Evolutionary conservation across 2,329 filamentous ascomycete species (phyloP).

Genomic region (Aureobasidium melanogenum): DNA sequence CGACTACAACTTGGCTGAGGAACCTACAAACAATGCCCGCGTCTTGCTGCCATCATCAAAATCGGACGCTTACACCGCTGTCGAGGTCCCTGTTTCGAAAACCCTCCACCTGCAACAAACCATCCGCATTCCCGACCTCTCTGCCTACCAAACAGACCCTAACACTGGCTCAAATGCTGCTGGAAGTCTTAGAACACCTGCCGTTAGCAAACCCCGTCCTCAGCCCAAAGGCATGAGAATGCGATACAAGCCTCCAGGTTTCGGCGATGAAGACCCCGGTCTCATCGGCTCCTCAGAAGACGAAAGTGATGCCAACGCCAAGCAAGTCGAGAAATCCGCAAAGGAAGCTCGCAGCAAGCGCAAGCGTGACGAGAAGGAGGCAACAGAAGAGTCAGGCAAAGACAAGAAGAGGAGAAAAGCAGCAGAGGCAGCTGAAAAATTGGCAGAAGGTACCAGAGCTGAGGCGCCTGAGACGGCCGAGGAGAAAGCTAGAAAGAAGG

Average conservation of each 20-base stretch:
- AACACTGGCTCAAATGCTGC: conserved; percentile 32
- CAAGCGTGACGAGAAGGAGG: conserved; percentile 27
- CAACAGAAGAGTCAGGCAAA: conserved; percentile 24
- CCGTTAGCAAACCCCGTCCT: conserved; percentile 46
- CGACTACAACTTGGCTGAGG: conserved; percentile 40
- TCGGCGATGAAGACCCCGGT: conserved; percentile 35
- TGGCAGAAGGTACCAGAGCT: conserved; percentile 10
- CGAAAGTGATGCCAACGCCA: conserved; percentile 24
- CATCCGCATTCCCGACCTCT: conserved; percentile 43
- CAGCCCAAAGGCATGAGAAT: conserved; percentile 61
- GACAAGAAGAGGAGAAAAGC: conserved; percentile 32
- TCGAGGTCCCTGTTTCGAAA: conserved; percentile 43
- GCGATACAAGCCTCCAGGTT: conserved; percentile 59
- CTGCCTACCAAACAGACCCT: conserved; percentile 31
- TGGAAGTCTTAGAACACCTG: conserved; percentile 36
- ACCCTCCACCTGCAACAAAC: conserved; percentile 59
- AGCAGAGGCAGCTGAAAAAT: conserved; percentile 14
- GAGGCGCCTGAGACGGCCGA: conserved; percentile 19
- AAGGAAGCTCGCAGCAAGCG: conserved; percentile 26
- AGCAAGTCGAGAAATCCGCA: conserved; percentile 17
- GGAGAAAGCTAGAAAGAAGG: conserved; percentile 30
- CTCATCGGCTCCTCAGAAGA: conserved; percentile 36
- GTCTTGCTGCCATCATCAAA: conserved; percentile 19
- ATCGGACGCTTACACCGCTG: conserved; percentile 22
- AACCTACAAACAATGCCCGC: conserved; percentile 12